Evolutionary conservation across 2,329 filamentous ascomycete species (phyloP).

Genomic region (Xylariales sp.): DNA sequence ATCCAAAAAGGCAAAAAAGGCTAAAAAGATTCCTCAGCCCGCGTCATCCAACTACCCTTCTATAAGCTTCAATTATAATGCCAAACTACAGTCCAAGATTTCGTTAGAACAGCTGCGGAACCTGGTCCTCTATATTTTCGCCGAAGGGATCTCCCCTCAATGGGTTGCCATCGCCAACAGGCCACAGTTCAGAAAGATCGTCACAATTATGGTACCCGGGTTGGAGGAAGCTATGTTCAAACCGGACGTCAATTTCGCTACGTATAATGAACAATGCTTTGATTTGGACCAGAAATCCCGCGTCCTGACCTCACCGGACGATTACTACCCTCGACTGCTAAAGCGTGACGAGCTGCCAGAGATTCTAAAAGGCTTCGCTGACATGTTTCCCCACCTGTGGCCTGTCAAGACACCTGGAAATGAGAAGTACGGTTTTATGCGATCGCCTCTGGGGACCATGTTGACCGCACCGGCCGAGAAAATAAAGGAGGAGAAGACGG

Average conservation of each 20-base stretch:
- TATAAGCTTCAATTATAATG: slow-evolving; percentile 67
- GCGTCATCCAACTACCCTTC: slow-evolving; percentile 68
- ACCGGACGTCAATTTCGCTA: slow-evolving; percentile 62
- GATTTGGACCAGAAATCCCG: slow-evolving; percentile 50
- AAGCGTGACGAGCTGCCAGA: slow-evolving; percentile 63
- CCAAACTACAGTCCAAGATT: slow-evolving; percentile 70
- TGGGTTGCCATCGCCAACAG: slow-evolving; percentile 74
- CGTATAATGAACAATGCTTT: slow-evolving; percentile 55
- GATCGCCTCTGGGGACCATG: slow-evolving; percentile 88
- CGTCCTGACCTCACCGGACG: slow-evolving; percentile 63
- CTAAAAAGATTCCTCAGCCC: slow-evolving; percentile 69
- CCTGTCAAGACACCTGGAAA: slow-evolving; percentile 90
- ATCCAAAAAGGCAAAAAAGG: slow-evolving; percentile 62
- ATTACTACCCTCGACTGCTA: slow-evolving; percentile 68
- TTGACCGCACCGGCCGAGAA: slow-evolving; percentile 79
- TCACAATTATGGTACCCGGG: slow-evolving; percentile 91
- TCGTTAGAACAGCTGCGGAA: slow-evolving; percentile 72
- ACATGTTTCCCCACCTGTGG: slow-evolving; percentile 90
- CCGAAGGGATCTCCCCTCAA: slow-evolving; percentile 72
- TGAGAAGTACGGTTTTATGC: slow-evolving; percentile 80
- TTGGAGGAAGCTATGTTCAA: slow-evolving; percentile 92
- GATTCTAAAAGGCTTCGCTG: slow-evolving; percentile 73
- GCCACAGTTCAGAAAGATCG: slow-evolving; percentile 78
- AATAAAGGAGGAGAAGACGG: slow-evolving; percentile 71
- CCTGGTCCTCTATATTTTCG: slow-evolving; percentile 73